Conservation (phyloP, 2,329 filamentous ascomycete genomes). For the Tolypocladium ovalisporum region DNA sequence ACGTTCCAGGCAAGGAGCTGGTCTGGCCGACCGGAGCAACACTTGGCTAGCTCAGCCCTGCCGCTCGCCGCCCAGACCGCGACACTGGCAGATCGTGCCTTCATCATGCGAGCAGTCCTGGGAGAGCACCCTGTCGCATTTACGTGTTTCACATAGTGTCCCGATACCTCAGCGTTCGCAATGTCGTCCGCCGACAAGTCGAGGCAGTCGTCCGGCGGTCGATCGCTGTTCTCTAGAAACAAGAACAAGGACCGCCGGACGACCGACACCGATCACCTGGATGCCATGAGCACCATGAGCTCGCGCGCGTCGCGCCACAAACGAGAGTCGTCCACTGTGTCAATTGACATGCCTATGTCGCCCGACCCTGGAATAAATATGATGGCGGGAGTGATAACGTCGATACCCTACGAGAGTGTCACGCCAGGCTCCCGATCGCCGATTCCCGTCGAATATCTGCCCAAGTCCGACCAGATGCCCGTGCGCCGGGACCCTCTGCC, state of each 20-base stretch:
- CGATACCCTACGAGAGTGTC: slow-evolving; percentile 74
- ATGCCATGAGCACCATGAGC: slow-evolving; percentile 48
- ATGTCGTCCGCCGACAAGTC: slow-evolving; percentile 66
- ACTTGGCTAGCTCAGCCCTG: background rate
- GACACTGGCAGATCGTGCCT: slow-evolving; percentile 5
- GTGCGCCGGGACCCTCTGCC: slow-evolving; percentile 63
- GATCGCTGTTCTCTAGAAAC: slow-evolving; percentile 80
- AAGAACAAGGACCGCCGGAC: slow-evolving; percentile 65
- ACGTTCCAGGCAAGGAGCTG: background rate
- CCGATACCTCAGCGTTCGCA: slow-evolving; percentile 8
- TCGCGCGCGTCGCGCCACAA: slow-evolving; percentile 68
- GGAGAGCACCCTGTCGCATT: slow-evolving; percentile 22
- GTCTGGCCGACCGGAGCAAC: background rate
- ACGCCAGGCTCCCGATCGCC: slow-evolving; percentile 56
- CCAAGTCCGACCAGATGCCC: slow-evolving; percentile 52
- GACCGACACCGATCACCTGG: slow-evolving; percentile 46
- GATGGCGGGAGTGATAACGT: slow-evolving; percentile 73
- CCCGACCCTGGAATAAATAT: slow-evolving; percentile 58
- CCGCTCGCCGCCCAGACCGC: slow-evolving; percentile 2
- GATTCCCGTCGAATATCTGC: slow-evolving; percentile 62
- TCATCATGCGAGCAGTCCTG: slow-evolving; percentile 30
- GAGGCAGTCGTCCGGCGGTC: slow-evolving; percentile 64
- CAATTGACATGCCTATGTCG: slow-evolving; percentile 56
- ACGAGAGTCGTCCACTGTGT: slow-evolving; percentile 60
- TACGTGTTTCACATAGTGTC: slow-evolving; percentile 19